These are phyloP conservation scores for Botrytis fabae DNA, from an alignment of 2,329 filamentous ascomycete species.

Conservation along the genomic window DNA sequence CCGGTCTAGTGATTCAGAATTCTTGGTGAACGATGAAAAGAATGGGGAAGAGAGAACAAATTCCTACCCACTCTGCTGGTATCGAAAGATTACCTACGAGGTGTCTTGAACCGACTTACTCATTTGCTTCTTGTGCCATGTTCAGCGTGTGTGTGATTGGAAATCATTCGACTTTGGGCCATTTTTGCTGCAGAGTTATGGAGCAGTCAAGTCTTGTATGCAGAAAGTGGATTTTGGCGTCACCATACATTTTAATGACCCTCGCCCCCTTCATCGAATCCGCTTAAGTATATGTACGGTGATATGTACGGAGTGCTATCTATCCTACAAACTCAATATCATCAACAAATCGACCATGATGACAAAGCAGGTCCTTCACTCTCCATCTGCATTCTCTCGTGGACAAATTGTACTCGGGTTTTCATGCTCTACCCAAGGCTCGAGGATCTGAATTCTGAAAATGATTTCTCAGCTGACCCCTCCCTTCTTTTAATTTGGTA, in stretches of 20 bases:
- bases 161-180: background rate
- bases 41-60: background rate
- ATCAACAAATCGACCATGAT: background rate
- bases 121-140: background rate
- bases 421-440: background rate
- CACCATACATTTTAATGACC: slow-evolving; percentile 8
- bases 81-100: background rate
- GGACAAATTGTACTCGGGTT: background rate
- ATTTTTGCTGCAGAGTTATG: slow-evolving; percentile 3
- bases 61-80: background rate
- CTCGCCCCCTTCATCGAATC: slow-evolving; percentile 12
- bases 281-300: background rate
- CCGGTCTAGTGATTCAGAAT: background rate
- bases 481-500: background rate
- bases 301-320: background rate
- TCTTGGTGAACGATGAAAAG: background rate
- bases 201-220: slow-evolving; percentile 1
- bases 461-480: background rate
- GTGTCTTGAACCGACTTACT: background rate
- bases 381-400: too few relatives aligned
- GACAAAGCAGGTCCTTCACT: background rate
- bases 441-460: background rate
- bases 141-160: background rate
- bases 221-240: slow-evolving; percentile 1
- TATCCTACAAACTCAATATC: background rate